Percentiles rank a stretch among this genome's conserved stretches.
These are phyloP conservation scores for Starmerella floris DNA, from an alignment of 805 yeast species.

Conservation along the genomic window DNA sequence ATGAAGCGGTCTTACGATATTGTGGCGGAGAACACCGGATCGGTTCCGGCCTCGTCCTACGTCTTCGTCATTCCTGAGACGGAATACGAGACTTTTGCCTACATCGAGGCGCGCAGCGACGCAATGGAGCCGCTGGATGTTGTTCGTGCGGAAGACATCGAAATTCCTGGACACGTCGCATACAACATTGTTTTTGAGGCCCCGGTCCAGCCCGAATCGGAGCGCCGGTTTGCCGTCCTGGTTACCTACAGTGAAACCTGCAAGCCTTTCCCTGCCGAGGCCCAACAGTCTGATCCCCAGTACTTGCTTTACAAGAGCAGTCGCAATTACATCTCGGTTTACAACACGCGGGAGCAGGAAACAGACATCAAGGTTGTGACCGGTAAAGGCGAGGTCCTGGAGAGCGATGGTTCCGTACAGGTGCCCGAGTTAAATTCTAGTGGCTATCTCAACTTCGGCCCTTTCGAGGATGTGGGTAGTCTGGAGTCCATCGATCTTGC, in stretches of 20 bases:
- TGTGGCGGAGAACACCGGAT: slow-evolving; percentile 44
- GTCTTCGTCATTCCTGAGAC: slow-evolving; percentile 44
- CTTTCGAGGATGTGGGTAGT: slow-evolving; percentile 36
- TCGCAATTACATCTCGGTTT: slow-evolving; percentile 48
- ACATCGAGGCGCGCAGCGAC: slow-evolving; percentile 32
- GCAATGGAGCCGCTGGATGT: slow-evolving; percentile 19
- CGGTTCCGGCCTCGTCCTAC: slow-evolving; percentile 43
- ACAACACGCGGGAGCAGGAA: slow-evolving; percentile 39
- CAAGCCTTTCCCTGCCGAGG: slow-evolving; percentile 53
- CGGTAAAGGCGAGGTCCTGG: slow-evolving; percentile 20
- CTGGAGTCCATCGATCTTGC: slow-evolving; percentile 38
- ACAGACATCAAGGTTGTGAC: slow-evolving; percentile 35
- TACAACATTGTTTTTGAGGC: slow-evolving; percentile 44
- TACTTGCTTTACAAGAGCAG: slow-evolving; percentile 40
- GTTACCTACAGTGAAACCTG: slow-evolving; percentile 27
- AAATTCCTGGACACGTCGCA: slow-evolving; percentile 16
- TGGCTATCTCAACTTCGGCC: slow-evolving; percentile 40
- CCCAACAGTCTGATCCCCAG: slow-evolving; percentile 50
- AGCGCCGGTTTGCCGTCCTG: slow-evolving; percentile 33
- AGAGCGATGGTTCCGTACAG: slow-evolving; percentile 32
- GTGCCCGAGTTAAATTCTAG: slow-evolving; percentile 19
- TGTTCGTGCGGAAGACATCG: slow-evolving; percentile 21
- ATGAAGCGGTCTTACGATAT: slow-evolving; percentile 48
- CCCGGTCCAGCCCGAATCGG: slow-evolving; percentile 54
- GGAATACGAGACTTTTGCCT: slow-evolving; percentile 32